phyloP scores from a whole-genome alignment of 352 stramenopile species.

The Globisporangium ultimum region DNA sequence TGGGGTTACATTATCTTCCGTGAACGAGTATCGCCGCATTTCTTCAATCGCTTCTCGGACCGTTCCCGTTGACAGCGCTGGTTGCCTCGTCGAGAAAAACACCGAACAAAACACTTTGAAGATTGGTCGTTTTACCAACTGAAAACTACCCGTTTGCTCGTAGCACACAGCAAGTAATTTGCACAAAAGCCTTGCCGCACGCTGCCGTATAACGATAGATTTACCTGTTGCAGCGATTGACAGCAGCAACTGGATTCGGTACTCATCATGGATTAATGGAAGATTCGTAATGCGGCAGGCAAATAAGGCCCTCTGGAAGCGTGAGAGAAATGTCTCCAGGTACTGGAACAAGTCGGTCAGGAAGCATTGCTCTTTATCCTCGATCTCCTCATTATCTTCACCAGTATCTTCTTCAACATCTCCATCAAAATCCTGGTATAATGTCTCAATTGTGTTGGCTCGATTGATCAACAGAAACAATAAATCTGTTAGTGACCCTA shows the following conservation, averaged over 20 bases:
- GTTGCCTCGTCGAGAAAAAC: slow-evolving; percentile 34
- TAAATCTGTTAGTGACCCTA: slow-evolving; percentile 46
- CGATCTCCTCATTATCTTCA: slow-evolving; percentile 18
- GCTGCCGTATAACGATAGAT: slow-evolving; percentile 20
- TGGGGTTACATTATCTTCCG: slow-evolving; percentile 9
- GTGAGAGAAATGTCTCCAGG: slow-evolving; percentile 38
- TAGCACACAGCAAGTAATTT: slow-evolving; percentile 49
- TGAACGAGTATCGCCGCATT: slow-evolving; percentile 36
- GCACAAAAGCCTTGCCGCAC: slow-evolving; percentile 43
- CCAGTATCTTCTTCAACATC: slow-evolving; percentile 17
- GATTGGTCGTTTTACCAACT: slow-evolving; percentile 42
- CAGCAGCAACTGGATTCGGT: slow-evolving; percentile 42
- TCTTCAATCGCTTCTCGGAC: slow-evolving; percentile 51
- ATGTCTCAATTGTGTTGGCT: slow-evolving; percentile 38
- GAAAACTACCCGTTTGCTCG: slow-evolving; percentile 61
- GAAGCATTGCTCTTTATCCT: slow-evolving; percentile 29
- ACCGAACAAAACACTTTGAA: slow-evolving; percentile 39
- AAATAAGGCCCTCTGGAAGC: slow-evolving; percentile 58
- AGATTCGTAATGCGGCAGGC: slow-evolving; percentile 40
- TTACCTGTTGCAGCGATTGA: slow-evolving; percentile 42
- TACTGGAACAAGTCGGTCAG: slow-evolving; percentile 48
- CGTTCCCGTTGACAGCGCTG: slow-evolving; percentile 24
- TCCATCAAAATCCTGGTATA: slow-evolving; percentile 20
- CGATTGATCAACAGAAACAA: slow-evolving; percentile 58
- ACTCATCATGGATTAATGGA: slow-evolving; percentile 49